These are phyloP conservation scores for Fraxinus sp. DNA, from an alignment of 305 asterid species.

Conservation along the genomic window DNA sequence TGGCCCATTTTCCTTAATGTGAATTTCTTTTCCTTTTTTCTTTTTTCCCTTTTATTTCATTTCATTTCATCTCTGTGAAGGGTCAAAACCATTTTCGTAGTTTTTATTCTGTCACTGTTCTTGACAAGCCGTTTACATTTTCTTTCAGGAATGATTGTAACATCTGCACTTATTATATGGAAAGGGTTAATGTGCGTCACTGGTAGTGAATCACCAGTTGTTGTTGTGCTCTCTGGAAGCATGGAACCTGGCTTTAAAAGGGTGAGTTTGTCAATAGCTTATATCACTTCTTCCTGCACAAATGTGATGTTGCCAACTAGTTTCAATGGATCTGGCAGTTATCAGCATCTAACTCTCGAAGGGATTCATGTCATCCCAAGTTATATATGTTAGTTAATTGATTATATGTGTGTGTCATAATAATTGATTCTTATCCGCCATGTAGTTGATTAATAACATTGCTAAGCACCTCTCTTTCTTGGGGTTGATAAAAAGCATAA, in stretches of 20 bases:
- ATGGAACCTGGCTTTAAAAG: conserved; percentile 98
- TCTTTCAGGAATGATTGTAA: conserved; percentile 80
- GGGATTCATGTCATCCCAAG: not conserved
- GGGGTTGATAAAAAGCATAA: not conserved
- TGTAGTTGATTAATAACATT: not conserved
- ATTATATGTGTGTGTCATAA: not conserved
- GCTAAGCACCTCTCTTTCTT: not conserved
- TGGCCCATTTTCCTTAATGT: not conserved
- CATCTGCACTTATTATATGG: conserved; percentile 94
- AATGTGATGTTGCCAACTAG: conserved; percentile 9
- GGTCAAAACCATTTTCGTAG: not conserved
- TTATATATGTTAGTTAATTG: not conserved
- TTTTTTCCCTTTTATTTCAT: not conserved
- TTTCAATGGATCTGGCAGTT: conserved; percentile 9
- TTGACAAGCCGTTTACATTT: conserved; percentile 1
- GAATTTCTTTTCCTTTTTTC: too few relatives aligned
- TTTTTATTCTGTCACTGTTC: not conserved
- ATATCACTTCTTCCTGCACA: not conserved
- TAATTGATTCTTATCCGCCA: not conserved
- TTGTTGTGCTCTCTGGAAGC: conserved; percentile 97
- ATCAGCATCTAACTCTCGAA: not conserved
- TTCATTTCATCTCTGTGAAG: not conserved
- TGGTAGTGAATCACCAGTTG: conserved; percentile 96
- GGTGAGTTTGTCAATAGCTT: conserved; percentile 46
- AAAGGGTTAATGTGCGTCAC: conserved; percentile 89